Conservation (phyloP, 2,329 filamentous ascomycete species). For the Ascocoryne sarcoides region DNA sequence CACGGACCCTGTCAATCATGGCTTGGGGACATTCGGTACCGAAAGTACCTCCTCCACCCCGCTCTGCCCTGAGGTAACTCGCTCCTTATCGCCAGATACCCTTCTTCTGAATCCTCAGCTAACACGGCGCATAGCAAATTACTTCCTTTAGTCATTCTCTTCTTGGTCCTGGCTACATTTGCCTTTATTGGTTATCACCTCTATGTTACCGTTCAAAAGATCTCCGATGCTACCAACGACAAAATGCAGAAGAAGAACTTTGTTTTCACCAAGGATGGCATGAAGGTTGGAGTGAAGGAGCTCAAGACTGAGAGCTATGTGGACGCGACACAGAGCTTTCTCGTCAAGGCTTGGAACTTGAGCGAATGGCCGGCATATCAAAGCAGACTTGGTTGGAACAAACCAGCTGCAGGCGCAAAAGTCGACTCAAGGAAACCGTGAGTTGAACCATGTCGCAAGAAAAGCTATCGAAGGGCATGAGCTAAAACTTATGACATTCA, state of each 20-base stretch:
- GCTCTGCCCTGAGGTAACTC: constrained; percentile 27
- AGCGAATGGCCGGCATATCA: constrained; percentile 24
- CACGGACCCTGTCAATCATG: too few species aligned
- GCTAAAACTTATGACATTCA: too few species aligned
- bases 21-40: constrained; percentile 27
- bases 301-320: constrained; percentile 61
- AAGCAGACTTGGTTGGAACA: constrained; percentile 4
- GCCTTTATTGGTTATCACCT: constrained; percentile 65
- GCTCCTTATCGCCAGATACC: constrained; percentile 19
- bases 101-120: constrained; percentile 27
- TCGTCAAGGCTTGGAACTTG: constrained; percentile 59
- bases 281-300: constrained; percentile 63
- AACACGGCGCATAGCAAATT: constrained; percentile 38
- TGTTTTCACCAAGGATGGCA: constrained; percentile 64
- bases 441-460: too few species aligned
- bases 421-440: background rate
- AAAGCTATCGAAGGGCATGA: too few species aligned
- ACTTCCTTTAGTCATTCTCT: constrained; percentile 57
- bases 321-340: constrained; percentile 61
- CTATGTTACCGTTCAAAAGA: constrained; percentile 58
- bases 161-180: constrained; percentile 45
- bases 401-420: background rate
- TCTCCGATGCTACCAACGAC: constrained; percentile 55
- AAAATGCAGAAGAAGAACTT: constrained; percentile 71
- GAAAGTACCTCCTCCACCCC: constrained; percentile 25